phyloP scores from a whole-genome alignment of 306 rosid species.

The Leucaena leucocephala region DNA sequence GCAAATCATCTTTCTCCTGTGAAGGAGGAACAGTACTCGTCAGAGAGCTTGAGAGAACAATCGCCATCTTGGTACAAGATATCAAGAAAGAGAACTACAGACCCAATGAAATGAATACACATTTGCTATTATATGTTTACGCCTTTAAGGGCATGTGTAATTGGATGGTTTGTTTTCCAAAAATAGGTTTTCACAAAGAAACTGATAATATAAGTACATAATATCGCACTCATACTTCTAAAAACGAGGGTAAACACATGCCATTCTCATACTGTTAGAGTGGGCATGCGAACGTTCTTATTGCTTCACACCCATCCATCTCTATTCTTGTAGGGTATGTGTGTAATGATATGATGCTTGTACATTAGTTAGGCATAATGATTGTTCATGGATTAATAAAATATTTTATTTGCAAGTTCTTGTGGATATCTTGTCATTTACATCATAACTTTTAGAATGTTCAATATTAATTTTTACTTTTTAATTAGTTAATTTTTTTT shows the following conservation, averaged over 20 bases:
- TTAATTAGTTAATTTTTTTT: not conserved
- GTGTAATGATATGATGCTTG: not conserved
- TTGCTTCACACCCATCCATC: not conserved
- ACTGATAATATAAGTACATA: not conserved
- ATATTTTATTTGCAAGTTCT: not conserved
- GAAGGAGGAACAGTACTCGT: too few relatives aligned
- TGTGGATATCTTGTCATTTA: not conserved
- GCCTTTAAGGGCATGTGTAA: not conserved
- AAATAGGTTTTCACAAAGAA: not conserved
- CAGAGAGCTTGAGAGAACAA: too few relatives aligned
- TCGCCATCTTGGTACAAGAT: too few relatives aligned
- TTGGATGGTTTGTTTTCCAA: not conserved
- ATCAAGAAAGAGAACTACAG: too few relatives aligned
- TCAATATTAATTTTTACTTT: not conserved
- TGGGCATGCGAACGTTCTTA: not conserved
- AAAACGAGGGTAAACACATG: not conserved
- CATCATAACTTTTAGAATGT: not conserved
- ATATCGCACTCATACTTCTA: not conserved
- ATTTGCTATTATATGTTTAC: not conserved
- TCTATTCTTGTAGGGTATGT: not conserved
- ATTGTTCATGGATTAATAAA: not conserved
- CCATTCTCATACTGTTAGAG: not conserved
- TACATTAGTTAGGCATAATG: not conserved
- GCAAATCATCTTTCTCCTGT: too few relatives aligned
- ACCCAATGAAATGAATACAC: too few relatives aligned